These are phyloP conservation scores for Didymella keratinophila DNA, from an alignment of 2,329 filamentous ascomycete genomes.

Conservation along the genomic window DNA sequence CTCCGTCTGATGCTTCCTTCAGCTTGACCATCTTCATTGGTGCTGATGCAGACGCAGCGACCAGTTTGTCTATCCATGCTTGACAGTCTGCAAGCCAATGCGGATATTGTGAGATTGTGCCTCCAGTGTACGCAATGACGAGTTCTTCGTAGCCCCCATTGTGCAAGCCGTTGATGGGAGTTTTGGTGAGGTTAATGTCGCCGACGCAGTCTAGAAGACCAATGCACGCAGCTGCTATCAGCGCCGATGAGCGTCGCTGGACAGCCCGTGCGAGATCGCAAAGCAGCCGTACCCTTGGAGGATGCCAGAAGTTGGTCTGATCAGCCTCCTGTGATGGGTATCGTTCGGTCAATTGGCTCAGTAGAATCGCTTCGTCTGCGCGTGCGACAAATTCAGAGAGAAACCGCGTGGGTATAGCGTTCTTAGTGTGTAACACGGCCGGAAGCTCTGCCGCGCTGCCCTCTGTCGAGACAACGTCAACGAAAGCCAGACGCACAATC, in stretches of 20 bases:
- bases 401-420: constrained; percentile 75
- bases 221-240: constrained; percentile 76
- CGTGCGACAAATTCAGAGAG: constrained; percentile 72
- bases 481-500: constrained; percentile 73
- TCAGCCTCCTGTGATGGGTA: constrained; percentile 60
- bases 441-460: constrained; percentile 59
- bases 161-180: constrained; percentile 25
- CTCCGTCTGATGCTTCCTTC: constrained; percentile 61
- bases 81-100: constrained; percentile 76
- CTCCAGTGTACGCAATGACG: constrained; percentile 80
- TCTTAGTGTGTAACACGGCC: constrained; percentile 61
- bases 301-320: constrained; percentile 63
- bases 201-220: constrained; percentile 73
- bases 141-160: constrained; percentile 61
- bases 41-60: constrained; percentile 52
- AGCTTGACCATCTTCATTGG: constrained; percentile 58
- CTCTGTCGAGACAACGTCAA: constrained; percentile 61
- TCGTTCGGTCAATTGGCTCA: constrained; percentile 56
- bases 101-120: constrained; percentile 81
- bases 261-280: constrained; percentile 74
- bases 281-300: constrained; percentile 65
- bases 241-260: constrained; percentile 74
- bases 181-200: constrained; percentile 61
- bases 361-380: constrained; percentile 42
- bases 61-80: constrained; percentile 67